Conservation (phyloP, 2,329 filamentous ascomycete genomes). For the Diaporthe destruens region DNA sequence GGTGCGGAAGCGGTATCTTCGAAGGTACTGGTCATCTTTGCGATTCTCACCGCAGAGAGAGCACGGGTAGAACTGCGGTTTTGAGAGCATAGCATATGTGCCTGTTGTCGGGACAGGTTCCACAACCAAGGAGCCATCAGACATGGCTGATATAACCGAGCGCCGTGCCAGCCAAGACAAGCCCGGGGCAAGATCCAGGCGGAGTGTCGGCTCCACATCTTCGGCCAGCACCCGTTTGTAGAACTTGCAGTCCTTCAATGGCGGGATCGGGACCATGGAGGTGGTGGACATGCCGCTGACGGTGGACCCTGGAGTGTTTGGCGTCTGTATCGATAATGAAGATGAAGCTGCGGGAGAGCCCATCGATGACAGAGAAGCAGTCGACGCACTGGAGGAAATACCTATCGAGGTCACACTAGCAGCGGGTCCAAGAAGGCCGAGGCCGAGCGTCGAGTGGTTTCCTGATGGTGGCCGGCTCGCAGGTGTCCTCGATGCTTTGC, state of each 20-base stretch:
- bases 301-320: slow-evolving; percentile 67
- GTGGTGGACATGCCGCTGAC: slow-evolving; percentile 59
- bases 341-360: slow-evolving; percentile 60
- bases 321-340: slow-evolving; percentile 69
- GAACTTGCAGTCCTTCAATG: slow-evolving; percentile 90
- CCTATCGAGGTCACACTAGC: slow-evolving; percentile 44
- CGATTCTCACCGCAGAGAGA: slow-evolving; percentile 89
- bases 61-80: slow-evolving; percentile 75
- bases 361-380: slow-evolving; percentile 67
- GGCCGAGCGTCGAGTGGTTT: slow-evolving; percentile 74
- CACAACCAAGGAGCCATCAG: slow-evolving; percentile 87
- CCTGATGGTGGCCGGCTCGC: slow-evolving; percentile 79
- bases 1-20: slow-evolving; percentile 89
- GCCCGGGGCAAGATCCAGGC: slow-evolving; percentile 89
- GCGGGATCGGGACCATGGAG: slow-evolving; percentile 60
- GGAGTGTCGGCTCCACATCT: slow-evolving; percentile 93
- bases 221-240: slow-evolving; percentile 91
- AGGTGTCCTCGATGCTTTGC: slow-evolving; percentile 74
- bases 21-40: slow-evolving; percentile 76
- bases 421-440: slow-evolving; percentile 62
- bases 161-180: slow-evolving; percentile 94
- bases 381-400: slow-evolving; percentile 69
- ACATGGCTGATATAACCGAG: slow-evolving; percentile 84
- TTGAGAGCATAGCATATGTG: slow-evolving; percentile 62
- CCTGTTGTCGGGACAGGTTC: slow-evolving; percentile 81